Evolutionary conservation across 2,329 filamentous ascomycete species (phyloP).

Genomic region (Xylaria sp.): DNA sequence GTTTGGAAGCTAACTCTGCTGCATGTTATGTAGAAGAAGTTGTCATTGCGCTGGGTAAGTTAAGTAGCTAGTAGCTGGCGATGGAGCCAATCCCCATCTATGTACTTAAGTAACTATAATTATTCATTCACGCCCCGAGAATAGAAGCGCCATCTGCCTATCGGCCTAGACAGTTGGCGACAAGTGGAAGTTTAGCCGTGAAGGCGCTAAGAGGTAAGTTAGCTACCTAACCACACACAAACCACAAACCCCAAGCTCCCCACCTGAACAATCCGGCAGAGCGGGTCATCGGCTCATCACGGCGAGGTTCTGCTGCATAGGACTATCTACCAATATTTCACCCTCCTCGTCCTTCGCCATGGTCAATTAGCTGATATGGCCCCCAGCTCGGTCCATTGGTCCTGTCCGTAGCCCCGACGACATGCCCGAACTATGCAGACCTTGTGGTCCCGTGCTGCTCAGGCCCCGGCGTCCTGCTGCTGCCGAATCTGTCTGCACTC

Average conservation of each 20-base stretch:
- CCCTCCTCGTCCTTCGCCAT: conserved; percentile 5
- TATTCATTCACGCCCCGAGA: no score
- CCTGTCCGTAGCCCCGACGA: conserved; percentile 34
- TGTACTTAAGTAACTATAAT: no score
- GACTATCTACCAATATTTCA: not conserved
- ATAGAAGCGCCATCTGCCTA: no score
- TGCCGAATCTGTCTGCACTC: conserved; percentile 70
- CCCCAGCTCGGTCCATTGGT: conserved; percentile 18
- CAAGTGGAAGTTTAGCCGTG: not conserved
- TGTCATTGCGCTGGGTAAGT: not conserved
- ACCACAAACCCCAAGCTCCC: not conserved
- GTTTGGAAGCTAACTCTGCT: not conserved
- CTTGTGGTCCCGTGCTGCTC: conserved; percentile 74
- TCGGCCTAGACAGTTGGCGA: not conserved
- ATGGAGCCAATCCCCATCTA: no score
- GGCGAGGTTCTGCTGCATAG: no score
- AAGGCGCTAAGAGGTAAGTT: not conserved
- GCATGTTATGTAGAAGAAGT: conserved; percentile 5
- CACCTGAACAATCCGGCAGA: not conserved
- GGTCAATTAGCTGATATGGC: conserved; percentile 35
- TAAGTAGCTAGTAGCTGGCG: not conserved
- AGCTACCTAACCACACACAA: not conserved
- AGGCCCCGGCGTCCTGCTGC: conserved; percentile 69
- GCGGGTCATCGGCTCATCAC: conserved; percentile 21
- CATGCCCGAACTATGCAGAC: conserved; percentile 68